Percentiles rank a stretch among this genome's conserved stretches.
These are phyloP conservation scores for Colletotrichum siamense DNA, from an alignment of 2,329 filamentous ascomycete species.

Conservation along the genomic window DNA sequence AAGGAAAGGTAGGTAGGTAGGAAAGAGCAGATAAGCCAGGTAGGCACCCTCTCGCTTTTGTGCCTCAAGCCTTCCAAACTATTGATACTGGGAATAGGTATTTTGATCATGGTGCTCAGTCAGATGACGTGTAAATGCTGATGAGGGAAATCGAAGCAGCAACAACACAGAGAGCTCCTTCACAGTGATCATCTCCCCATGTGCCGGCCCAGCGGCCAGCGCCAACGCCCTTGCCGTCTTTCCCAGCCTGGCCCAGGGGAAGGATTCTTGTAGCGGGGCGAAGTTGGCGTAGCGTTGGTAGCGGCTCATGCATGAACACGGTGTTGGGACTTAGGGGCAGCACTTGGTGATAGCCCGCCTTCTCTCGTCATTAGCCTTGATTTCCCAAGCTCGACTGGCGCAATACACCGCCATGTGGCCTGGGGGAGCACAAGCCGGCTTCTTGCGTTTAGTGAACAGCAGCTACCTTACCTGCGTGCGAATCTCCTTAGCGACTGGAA, in stretches of 20 bases:
- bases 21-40: neutral
- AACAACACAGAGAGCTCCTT: neutral
- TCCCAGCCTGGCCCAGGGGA: neutral
- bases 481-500: no score
- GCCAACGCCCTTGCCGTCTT: neutral
- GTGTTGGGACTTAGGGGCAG: neutral
- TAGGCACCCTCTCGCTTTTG: neutral
- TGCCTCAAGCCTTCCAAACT: neutral
- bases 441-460: neutral
- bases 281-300: neutral
- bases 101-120: neutral
- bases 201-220: neutral
- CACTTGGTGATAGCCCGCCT: neutral
- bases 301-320: slow-evolving; percentile 1
- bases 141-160: neutral
- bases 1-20: neutral
- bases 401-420: neutral
- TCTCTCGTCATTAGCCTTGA: neutral
- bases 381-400: neutral
- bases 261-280: slow-evolving; percentile 1
- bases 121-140: neutral
- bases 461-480: neutral
- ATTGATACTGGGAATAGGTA: neutral
- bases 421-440: neutral
- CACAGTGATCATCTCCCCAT: neutral